Evolutionary conservation across 1,284 basidiomycete species (phyloP), one percentile per base, ranked within the genome.

Genomic region (Tilletia horrida): DNA sequence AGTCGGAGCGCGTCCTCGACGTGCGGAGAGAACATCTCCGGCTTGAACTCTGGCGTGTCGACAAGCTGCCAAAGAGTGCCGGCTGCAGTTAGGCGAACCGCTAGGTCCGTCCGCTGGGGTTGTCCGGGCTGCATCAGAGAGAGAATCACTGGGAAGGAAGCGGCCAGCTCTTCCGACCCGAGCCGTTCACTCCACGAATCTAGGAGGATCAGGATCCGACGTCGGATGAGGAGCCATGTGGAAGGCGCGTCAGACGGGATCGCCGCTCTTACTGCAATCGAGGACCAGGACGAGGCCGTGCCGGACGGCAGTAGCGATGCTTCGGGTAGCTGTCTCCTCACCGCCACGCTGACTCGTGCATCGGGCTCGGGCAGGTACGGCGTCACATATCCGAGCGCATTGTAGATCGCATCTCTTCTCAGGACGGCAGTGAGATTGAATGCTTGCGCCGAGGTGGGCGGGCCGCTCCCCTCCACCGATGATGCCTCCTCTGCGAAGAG

Each of bases 101-200:
- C 78, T 0, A 76, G 71, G 59, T 81, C 79, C 11, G 74, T 78
- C 62, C 72, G 68, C 9, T 71, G 69, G 4, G 35, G 35, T 2
- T 69, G 69, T 27, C 72, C 65, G 21, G 71, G 66, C 42, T 66
- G 55, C 9, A 79, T 71, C n/a, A 81, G 67, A 23, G 72, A 70
- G 1, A 78, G 75, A 16, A 81, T 72, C 29, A 76, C 65, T 1
- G 72, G 66, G 62, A 81, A 81, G 0, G 77, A 74, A 6, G 66
- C 67, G 1, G 73, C 64, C 9, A 71, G 70, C n/a, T 70, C 63
- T 29, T 67, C 63, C n/a, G 64, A 40, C 4, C 61, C 66, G 3
- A 81, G 71, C 29, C 76, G 72, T 45, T 81, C 80, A 21, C 75
- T 77, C 76, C 78, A 81, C 40, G 77, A 74, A 71, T 72, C 79